These are phyloP conservation scores for Trichoderma breve DNA, from an alignment of 2,329 filamentous ascomycete species.

Conservation along the genomic window DNA sequence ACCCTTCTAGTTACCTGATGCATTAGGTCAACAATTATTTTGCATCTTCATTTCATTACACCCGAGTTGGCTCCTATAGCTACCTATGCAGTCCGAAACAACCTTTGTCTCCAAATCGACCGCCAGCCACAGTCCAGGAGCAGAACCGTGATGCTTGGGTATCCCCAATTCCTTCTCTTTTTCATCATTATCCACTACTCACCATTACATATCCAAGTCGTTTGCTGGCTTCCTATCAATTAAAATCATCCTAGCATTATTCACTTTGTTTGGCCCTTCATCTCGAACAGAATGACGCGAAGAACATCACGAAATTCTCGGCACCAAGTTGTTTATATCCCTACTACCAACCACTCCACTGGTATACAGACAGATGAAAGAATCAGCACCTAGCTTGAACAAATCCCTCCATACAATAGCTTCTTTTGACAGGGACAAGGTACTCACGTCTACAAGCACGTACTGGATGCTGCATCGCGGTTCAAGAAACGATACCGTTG, in stretches of 20 bases:
- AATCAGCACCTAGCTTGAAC: not conserved
- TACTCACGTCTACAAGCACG: not conserved
- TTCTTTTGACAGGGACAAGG: not conserved
- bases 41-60: not conserved
- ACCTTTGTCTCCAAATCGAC: not conserved
- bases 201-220: not conserved
- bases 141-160: not conserved
- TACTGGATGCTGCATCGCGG: not conserved
- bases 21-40: not conserved
- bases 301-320: not conserved
- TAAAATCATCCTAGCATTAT: not conserved
- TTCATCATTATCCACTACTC: not conserved
- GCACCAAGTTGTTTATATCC: not conserved
- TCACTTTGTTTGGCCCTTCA: not conserved
- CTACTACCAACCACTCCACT: not conserved
- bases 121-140: not conserved
- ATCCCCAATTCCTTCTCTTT: not conserved
- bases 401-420: not conserved
- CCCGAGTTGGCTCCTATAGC: not conserved
- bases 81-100: not conserved
- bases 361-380: not conserved
- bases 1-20: not conserved
- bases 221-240: rapidly evolving
- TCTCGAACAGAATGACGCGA: not conserved
- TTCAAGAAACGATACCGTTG: not conserved